phyloP scores from a whole-genome alignment of 164 flowering plant species.

The Annona cherimola region DNA sequence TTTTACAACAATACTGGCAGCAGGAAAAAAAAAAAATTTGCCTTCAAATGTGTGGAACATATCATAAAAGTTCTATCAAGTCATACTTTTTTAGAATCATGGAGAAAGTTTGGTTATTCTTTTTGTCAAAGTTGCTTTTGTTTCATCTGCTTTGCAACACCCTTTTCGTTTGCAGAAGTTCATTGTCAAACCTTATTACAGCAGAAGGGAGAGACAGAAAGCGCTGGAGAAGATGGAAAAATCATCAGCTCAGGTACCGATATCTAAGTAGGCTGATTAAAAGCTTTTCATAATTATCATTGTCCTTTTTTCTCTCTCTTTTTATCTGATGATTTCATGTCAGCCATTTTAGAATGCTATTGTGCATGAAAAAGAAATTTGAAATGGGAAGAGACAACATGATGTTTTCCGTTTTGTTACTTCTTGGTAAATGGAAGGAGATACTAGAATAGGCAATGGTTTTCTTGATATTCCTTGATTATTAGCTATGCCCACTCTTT shows the following conservation, averaged over 20 bases:
- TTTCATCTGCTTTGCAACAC: not conserved
- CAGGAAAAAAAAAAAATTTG: too few species aligned
- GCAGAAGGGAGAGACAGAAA: conserved; percentile 62
- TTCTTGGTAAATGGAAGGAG: too few species aligned
- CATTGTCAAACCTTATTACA: conserved; percentile 67
- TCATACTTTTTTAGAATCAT: too few species aligned
- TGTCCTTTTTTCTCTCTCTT: not conserved
- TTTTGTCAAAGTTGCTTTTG: not conserved
- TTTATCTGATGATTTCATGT: not conserved
- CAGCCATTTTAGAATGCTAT: not conserved
- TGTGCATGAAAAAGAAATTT: not conserved
- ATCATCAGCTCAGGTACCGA: conserved; percentile 66
- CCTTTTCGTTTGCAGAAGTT: conserved; percentile 47
- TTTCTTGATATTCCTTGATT: too few species aligned
- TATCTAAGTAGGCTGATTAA: not conserved
- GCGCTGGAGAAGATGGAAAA: conserved; percentile 53
- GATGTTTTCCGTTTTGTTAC: not conserved
- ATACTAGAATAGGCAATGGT: too few species aligned
- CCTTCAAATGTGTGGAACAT: too few species aligned
- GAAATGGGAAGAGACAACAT: not conserved
- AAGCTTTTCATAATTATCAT: not conserved
- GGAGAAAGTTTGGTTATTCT: not conserved
- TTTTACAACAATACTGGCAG: too few species aligned
- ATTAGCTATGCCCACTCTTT: too few species aligned
- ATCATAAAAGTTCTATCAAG: too few species aligned